Evolutionary conservation across 129 eudicot species (phyloP).

Genomic region (Solidago caesia): DNA sequence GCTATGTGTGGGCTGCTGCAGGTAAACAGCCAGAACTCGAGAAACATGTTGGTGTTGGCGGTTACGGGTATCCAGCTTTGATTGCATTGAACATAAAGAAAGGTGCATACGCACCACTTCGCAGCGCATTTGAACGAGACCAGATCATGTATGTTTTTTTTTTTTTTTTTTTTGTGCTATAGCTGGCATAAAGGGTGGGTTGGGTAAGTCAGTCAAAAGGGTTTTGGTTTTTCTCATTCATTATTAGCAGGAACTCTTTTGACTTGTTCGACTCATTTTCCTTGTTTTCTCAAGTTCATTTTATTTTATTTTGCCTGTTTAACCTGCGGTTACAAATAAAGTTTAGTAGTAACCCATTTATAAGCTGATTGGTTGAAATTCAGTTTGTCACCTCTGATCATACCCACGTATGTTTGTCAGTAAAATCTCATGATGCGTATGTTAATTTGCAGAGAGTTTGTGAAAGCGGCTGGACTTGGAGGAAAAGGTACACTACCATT

Average conservation of each 20-base stretch:
- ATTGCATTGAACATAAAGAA: constrained; percentile 83
- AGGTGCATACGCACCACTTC: constrained; percentile 77
- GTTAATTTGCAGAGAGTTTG: constrained; percentile 61
- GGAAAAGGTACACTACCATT: constrained; percentile 87
- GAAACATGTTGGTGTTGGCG: constrained; percentile 88
- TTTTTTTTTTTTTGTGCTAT: not conserved
- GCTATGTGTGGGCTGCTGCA: constrained; percentile 94
- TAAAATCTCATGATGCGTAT: not conserved
- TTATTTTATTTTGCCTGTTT: no score
- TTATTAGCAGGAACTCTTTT: no score
- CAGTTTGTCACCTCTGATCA: not conserved
- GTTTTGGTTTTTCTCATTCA: no score
- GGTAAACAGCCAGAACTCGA: constrained; percentile 94
- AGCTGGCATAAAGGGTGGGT: not conserved
- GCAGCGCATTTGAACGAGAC: constrained; percentile 74
- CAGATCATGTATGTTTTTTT: constrained; percentile 65
- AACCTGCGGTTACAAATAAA: no score
- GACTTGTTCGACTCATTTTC: no score
- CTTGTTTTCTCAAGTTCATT: no score
- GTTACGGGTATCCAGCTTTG: constrained; percentile 96
- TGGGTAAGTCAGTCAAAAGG: not conserved
- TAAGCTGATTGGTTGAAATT: not conserved
- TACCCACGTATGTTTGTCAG: not conserved
- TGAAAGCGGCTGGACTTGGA: constrained; percentile 80
- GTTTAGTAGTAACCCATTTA: not conserved